Evolutionary conservation across 139 green algal species (phyloP).

Genomic region (Ulvella scutata): DNA sequence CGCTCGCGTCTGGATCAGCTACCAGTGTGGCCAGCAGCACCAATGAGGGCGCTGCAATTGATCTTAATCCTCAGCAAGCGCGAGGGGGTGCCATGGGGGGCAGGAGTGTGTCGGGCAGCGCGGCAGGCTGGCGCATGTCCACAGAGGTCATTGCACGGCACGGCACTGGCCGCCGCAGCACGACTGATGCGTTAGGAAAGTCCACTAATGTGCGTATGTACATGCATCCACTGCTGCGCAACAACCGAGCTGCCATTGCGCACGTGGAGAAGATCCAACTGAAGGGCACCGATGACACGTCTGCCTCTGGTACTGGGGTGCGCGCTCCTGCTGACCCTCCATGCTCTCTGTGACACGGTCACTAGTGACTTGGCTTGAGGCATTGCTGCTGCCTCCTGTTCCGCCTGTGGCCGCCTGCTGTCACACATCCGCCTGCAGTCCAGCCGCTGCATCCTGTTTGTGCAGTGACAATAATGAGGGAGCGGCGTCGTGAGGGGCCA

Average conservation of each 20-base stretch:
- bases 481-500: no score
- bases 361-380: no score
- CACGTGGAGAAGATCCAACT: slow-evolving; percentile 1
- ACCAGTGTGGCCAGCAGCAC: background rate
- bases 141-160: background rate
- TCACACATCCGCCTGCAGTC: no score
- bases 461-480: no score
- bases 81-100: background rate
- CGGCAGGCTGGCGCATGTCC: background rate
- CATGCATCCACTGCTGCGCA: background rate
- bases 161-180: background rate
- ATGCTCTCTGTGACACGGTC: no score
- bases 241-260: background rate
- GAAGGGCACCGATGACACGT: background rate
- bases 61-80: background rate
- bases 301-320: no score
- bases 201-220: background rate
- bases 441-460: no score
- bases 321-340: no score
- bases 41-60: background rate
- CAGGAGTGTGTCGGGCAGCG: background rate
- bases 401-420: no score
- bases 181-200: background rate
- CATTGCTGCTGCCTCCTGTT: no score
- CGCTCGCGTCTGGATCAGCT: no score